Evolutionary conservation across 106 monocot species (phyloP), one percentile per base, ranked within the genome.

Genomic region (Dioscorea dumetorum): DNA sequence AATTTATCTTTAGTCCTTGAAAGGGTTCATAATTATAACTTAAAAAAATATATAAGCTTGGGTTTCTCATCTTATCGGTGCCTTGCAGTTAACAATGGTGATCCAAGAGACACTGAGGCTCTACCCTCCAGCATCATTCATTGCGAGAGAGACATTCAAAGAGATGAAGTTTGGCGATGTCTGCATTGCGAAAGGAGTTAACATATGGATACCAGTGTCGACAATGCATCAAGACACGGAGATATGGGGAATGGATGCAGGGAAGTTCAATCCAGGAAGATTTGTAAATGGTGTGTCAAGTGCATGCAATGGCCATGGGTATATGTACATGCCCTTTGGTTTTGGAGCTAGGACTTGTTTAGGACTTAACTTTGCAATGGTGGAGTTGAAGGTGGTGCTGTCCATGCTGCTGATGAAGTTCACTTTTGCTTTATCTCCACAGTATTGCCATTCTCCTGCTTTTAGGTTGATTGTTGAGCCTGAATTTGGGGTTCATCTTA

Each of bases 291-390:
- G 93, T 24, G 72, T 90, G 17, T 49, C 68, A 0, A 66, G 76
- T 24, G 86, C 93, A 4, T 94, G 89, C 75, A 72, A 70, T 32
- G 15, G 49, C 48, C 86, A 41, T 41, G 41, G 86, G 0, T 70
- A 77, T 34, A 75, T 72, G 49, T 94, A 90, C 69, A 65, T 82
- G 8, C 93, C 93, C 0, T 94, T 94, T 24, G 93, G 93, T 5
- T 17, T 68, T 4, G 93, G 93, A 0, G 10, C 74, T 16, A 66
- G 90, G 0, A 78, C 73, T 0, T 94, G 93, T 41, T 33, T 68
- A 0, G 93, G 93, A 10, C 93, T 90, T 61, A 87, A 90, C 48
- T 75, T 94, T 12, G 90, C 90, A 24, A 73, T 94, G 79, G 71
- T 77, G 0, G 87, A 94, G 65, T 21, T 87, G 33, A 94, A 94